phyloP scores from a whole-genome alignment of 768 basidiomycete species.

The Psilocybe tampanensis region DNA sequence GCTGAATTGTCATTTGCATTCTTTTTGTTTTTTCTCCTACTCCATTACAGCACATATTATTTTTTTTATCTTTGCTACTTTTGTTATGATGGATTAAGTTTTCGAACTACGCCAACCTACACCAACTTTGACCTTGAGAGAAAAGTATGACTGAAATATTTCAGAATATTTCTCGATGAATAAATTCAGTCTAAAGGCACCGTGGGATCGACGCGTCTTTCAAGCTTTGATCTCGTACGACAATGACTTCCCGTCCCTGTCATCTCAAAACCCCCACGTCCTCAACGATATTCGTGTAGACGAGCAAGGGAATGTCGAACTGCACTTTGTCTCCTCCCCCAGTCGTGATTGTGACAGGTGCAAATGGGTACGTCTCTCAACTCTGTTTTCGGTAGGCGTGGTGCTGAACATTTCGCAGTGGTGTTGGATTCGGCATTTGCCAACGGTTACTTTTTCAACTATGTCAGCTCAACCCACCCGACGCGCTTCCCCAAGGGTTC shows the following conservation, averaged over 20 bases:
- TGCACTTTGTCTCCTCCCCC: conserved; percentile 29
- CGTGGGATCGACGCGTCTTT: not conserved
- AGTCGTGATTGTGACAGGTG: conserved; percentile 69
- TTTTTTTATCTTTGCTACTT: not conserved
- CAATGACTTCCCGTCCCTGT: not conserved
- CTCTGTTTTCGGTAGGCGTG: not conserved
- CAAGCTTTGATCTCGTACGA: conserved; percentile 19
- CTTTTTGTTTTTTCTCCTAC: conserved; percentile 23
- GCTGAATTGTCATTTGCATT: conserved; percentile 9
- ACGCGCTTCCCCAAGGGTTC: conserved; percentile 50
- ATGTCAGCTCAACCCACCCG: conserved; percentile 48
- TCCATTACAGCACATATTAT: conserved; percentile 15
- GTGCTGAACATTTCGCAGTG: conserved; percentile 44
- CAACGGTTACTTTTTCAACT: conserved; percentile 75
- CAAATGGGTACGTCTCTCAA: conserved; percentile 56
- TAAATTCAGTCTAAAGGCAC: not conserved
- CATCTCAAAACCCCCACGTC: not conserved
- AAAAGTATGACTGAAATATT: not conserved
- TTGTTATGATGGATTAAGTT: conserved; percentile 1
- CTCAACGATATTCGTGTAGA: not conserved
- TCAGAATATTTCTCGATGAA: not conserved
- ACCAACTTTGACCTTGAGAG: not conserved
- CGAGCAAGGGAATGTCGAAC: conserved; percentile 11
- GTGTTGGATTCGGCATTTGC: conserved; percentile 84
- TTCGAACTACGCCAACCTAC: not conserved